phyloP scores from a whole-genome alignment of 306 rosid species.

The Castanea sativa region DNA sequence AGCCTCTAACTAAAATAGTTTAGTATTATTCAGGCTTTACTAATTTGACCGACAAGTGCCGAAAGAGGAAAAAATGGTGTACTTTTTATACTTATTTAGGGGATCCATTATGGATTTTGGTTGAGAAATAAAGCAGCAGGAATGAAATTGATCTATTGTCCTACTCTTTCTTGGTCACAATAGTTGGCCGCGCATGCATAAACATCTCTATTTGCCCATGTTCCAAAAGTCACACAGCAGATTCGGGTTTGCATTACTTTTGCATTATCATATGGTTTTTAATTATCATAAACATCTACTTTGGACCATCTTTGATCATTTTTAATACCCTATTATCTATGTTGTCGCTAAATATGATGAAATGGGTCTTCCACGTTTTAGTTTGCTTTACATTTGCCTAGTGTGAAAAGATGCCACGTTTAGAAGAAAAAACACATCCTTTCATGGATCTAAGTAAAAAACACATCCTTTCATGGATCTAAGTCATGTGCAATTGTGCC shows the following conservation, averaged over 20 bases:
- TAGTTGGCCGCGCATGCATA: slow-evolving; percentile 12
- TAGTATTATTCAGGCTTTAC: not conserved
- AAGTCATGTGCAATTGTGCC: not conserved
- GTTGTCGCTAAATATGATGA: not conserved
- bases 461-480: not conserved
- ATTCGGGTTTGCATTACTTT: slow-evolving; percentile 16
- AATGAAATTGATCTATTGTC: not conserved
- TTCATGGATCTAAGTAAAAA: not conserved
- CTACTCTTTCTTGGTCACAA: not conserved
- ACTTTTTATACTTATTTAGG: not conserved
- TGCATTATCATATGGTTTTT: not conserved
- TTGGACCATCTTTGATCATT: not conserved
- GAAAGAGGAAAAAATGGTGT: slow-evolving; percentile 2
- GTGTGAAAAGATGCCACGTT: not conserved
- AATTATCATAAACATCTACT: not conserved
- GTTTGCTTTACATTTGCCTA: not conserved
- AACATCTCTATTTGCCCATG: slow-evolving; percentile 5
- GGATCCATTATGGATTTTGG: not conserved
- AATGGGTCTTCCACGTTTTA: not conserved
- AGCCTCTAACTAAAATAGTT: not conserved
- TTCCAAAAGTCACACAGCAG: slow-evolving; percentile 19
- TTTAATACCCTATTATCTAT: not conserved
- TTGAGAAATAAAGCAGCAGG: not conserved
- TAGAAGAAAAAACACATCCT: not conserved
- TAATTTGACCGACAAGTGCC: slow-evolving; percentile 17